A percentile compares a stretch with the other conserved stretches of the same genome.
These are phyloP conservation scores for Dendrocalamus latiflorus DNA, from an alignment of 202 grass and related monocot species.

Conservation along the genomic window DNA sequence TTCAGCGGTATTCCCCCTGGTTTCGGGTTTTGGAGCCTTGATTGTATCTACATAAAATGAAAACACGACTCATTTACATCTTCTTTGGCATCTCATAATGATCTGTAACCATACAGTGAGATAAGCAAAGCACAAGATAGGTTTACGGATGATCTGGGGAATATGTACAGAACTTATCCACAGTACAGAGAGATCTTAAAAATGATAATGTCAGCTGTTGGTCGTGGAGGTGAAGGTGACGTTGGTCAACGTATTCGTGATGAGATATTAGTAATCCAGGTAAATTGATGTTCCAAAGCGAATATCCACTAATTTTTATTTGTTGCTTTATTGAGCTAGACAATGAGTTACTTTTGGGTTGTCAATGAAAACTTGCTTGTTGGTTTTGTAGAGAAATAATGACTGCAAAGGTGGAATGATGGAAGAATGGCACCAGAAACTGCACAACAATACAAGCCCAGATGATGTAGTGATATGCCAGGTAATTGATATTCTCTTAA, in stretches of 20 bases:
- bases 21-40: too few relatives aligned
- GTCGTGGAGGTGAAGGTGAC: constrained; percentile 98
- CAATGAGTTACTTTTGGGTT: background rate
- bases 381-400: constrained; percentile 84
- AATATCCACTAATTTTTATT: constrained; percentile 28
- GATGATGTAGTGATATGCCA: constrained; percentile 99
- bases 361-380: background rate
- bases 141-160: constrained; percentile 75
- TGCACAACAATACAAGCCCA: constrained; percentile 98
- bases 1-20: too few relatives aligned
- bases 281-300: constrained; percentile 32
- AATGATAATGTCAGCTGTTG: constrained; percentile 89
- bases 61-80: background rate
- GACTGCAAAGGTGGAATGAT: constrained; percentile 95
- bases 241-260: constrained; percentile 97
- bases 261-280: constrained; percentile 99
- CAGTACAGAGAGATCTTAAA: constrained; percentile 81
- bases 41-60: background rate
- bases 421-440: constrained; percentile 99
- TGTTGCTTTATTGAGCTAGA: constrained; percentile 12
- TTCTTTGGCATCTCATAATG: constrained; percentile 20
- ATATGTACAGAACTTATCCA: constrained; percentile 75
- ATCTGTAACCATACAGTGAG: constrained; percentile 62
- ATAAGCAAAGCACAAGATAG: constrained; percentile 96
- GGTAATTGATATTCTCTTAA: constrained; percentile 42